Evolutionary conservation across 2,329 filamentous ascomycete genomes (phyloP).

Genomic region (Fusarium begoniae): DNA sequence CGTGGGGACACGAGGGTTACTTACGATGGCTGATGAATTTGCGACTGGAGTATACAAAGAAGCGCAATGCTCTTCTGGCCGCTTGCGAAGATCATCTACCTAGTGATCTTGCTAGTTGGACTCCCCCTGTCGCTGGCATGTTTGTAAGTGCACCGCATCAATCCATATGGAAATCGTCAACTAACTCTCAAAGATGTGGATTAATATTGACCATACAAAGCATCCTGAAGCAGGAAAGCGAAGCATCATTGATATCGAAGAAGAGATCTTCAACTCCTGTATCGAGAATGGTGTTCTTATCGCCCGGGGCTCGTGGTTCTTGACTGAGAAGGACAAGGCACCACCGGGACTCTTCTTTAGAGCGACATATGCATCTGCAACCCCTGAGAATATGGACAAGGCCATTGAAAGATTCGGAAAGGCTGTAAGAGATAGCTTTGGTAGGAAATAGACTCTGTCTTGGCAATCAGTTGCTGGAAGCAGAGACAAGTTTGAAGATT

Average conservation of each 20-base stretch:
- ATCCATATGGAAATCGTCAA: not conserved
- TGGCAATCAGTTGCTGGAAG: not conserved
- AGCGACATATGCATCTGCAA: conserved; percentile 87
- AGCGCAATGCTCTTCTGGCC: conserved; percentile 78
- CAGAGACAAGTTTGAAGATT: not conserved
- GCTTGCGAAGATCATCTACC: conserved; percentile 85
- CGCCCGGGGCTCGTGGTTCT: conserved; percentile 91
- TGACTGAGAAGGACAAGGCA: conserved; percentile 71
- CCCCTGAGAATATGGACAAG: conserved; percentile 72
- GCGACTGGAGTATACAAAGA: conserved; percentile 80
- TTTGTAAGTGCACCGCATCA: conserved; percentile 73
- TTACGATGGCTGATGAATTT: conserved; percentile 88
- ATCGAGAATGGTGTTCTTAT: conserved; percentile 82
- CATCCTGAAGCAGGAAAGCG: conserved; percentile 69
- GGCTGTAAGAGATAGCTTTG: conserved; percentile 71
- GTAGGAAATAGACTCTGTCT: conserved; percentile 40
- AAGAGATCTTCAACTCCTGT: conserved; percentile 82
- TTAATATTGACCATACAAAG: conserved; percentile 71
- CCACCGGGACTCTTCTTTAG: conserved; percentile 82
- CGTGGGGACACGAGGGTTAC: conserved; percentile 93
- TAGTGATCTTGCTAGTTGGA: conserved; percentile 79
- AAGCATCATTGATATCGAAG: conserved; percentile 75
- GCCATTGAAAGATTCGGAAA: conserved; percentile 80
- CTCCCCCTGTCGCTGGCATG: conserved; percentile 87
- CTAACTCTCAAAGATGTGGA: conserved; percentile 67